Percentiles rank a stretch among this genome's conserved stretches.
These are phyloP conservation scores for Teratosphaeria destructans DNA, from an alignment of 2,329 filamentous ascomycete genomes.

Conservation along the genomic window DNA sequence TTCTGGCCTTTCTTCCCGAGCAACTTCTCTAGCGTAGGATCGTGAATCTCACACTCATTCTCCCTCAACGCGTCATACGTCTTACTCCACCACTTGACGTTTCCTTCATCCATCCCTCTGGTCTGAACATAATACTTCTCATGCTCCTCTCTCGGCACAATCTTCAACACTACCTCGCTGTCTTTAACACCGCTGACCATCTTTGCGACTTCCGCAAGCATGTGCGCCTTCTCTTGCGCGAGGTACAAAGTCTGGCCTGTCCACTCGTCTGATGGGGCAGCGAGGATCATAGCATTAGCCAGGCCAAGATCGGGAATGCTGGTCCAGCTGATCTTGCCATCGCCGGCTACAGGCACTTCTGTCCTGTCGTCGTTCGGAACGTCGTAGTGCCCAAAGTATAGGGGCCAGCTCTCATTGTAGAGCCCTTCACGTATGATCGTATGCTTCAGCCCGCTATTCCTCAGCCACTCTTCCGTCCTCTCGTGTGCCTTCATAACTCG, in stretches of 20 bases:
- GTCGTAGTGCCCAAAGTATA: slow-evolving; percentile 37
- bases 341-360: slow-evolving; percentile 30
- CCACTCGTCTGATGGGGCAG: slow-evolving; percentile 22
- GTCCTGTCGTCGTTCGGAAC: slow-evolving; percentile 24
- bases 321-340: slow-evolving; percentile 35
- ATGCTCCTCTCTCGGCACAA: slow-evolving; percentile 30
- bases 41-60: slow-evolving; percentile 33
- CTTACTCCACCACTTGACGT: slow-evolving; percentile 37
- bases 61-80: slow-evolving; percentile 35
- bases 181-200: slow-evolving; percentile 17
- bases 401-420: slow-evolving; percentile 39
- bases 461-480: slow-evolving; percentile 34
- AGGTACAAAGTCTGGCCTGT: slow-evolving; percentile 31
- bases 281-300: slow-evolving; percentile 32
- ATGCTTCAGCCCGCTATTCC: slow-evolving; percentile 18
- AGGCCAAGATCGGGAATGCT: slow-evolving; percentile 34
- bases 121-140: slow-evolving; percentile 31
- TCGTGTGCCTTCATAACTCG: slow-evolving; percentile 38
- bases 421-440: slow-evolving; percentile 36
- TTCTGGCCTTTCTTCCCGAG: slow-evolving; percentile 25
- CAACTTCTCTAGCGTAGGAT: slow-evolving; percentile 30
- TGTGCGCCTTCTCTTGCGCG: slow-evolving; percentile 17
- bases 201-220: slow-evolving; percentile 18
- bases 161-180: slow-evolving; percentile 25
- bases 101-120: slow-evolving; percentile 25